A percentile compares a stretch with the other conserved stretches of the same genome.
These are phyloP conservation scores for Sonneratia caseolaris DNA, from an alignment of 345 rosid genomes.

Conservation along the genomic window DNA sequence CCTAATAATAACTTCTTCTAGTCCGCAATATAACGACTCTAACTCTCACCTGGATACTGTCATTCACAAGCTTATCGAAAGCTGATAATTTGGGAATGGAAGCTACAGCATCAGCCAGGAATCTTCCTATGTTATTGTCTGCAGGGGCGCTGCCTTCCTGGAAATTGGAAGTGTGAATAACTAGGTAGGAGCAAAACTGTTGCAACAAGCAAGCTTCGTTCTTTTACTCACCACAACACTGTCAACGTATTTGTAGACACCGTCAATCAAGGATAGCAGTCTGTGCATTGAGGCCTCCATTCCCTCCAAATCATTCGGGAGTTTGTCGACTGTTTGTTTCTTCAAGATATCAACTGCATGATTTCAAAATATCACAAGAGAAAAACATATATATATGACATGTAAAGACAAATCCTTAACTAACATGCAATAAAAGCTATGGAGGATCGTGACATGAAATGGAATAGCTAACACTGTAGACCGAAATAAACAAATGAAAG, in stretches of 20 bases:
- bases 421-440: neutral
- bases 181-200: constrained; percentile 4
- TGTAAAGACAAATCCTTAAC: neutral
- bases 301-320: constrained; percentile 94
- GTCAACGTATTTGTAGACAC: constrained; percentile 69
- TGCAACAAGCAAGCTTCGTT: neutral
- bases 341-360: constrained; percentile 62
- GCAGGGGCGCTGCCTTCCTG: constrained; percentile 67
- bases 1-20: neutral
- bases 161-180: neutral
- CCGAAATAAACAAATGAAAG: neutral
- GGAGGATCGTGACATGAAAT: neutral
- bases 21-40: neutral
- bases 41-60: constrained; percentile 65
- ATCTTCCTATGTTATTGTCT: constrained; percentile 71
- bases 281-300: constrained; percentile 87
- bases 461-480: neutral
- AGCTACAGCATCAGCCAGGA: constrained; percentile 54
- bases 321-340: constrained; percentile 60
- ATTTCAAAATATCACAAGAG: neutral
- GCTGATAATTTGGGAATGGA: constrained; percentile 69
- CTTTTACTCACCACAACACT: constrained; percentile 61
- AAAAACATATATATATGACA: neutral
- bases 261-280: constrained; percentile 56
- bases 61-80: constrained; percentile 81